Evolutionary conservation across 352 stramenopile genomes (phyloP).

Genomic region (Pelagophyceae sp.): DNA sequence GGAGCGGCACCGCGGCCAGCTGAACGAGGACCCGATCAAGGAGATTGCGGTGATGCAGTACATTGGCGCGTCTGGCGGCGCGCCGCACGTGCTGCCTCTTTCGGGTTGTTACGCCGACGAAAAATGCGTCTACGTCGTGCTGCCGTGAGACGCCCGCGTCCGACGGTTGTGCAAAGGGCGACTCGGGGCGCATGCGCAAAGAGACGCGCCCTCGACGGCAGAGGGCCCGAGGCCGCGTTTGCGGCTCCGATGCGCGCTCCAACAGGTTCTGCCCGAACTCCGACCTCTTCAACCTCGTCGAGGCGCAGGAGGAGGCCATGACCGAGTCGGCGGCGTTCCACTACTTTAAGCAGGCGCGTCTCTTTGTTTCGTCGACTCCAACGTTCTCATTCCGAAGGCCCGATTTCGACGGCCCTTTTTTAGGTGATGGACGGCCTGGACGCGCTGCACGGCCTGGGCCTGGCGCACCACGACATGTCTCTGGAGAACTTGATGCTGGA

Average conservation of each 20-base stretch:
- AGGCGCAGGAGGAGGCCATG: slow-evolving; percentile 3
- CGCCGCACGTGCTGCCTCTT: background rate
- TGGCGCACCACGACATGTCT: slow-evolving; percentile 84
- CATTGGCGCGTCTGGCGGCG: slow-evolving; percentile 37
- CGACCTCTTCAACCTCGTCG: slow-evolving; percentile 31
- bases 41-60: slow-evolving; percentile 55
- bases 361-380: too few species aligned
- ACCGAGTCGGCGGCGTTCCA: slow-evolving; percentile 17
- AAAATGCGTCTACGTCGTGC: slow-evolving; percentile 30
- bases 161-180: too few species aligned
- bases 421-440: slow-evolving; percentile 51
- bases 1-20: slow-evolving; percentile 29
- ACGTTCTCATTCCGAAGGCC: too few species aligned
- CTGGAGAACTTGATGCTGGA: slow-evolving; percentile 93
- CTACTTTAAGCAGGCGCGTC: slow-evolving; percentile 60
- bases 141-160: too few species aligned
- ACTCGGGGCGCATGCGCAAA: too few species aligned
- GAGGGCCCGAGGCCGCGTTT: too few species aligned
- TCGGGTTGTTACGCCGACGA: slow-evolving; percentile 16
- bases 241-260: too few species aligned
- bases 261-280: slow-evolving; percentile 26
- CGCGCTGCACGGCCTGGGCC: slow-evolving; percentile 26
- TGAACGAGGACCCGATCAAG: slow-evolving; percentile 55
- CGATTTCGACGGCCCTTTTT: too few species aligned
- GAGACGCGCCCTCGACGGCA: too few species aligned